A percentile compares a stretch with the other conserved stretches of the same genome.
Evolutionary conservation across 2,329 filamentous ascomycete species (phyloP).

Genomic region (Pyricularia sp.): DNA sequence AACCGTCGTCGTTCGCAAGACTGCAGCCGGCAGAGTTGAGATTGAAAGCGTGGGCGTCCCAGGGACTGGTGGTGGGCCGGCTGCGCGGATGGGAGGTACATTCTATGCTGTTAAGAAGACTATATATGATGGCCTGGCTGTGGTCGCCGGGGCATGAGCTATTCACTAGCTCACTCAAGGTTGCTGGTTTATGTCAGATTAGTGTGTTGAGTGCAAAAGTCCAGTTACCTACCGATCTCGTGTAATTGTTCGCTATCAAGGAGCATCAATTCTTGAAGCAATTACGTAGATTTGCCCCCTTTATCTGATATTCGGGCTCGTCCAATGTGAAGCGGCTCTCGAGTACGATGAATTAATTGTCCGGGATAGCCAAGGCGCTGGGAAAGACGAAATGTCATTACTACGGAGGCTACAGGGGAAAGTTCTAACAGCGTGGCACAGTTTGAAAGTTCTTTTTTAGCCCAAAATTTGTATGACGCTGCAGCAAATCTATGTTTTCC

Average conservation of each 20-base stretch:
- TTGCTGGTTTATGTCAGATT: neutral
- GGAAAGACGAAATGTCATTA: neutral
- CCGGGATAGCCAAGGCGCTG: neutral
- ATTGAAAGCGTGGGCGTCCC: slow-evolving; percentile 66
- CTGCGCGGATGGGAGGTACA: slow-evolving; percentile 44
- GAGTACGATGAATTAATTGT: neutral
- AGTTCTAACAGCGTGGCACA: too few relatives aligned
- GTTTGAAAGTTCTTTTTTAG: too few relatives aligned
- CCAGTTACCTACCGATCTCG: neutral
- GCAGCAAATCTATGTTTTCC: too few relatives aligned
- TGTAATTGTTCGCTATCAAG: neutral
- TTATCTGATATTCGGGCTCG: neutral
- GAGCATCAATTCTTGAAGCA: neutral
- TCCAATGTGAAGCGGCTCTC: neutral
- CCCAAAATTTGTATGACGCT: too few relatives aligned
- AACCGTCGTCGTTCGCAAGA: slow-evolving; percentile 80
- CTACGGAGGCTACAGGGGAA: too few relatives aligned
- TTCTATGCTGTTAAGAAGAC: slow-evolving; percentile 83
- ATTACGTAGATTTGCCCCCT: neutral
- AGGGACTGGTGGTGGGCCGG: slow-evolving; percentile 25
- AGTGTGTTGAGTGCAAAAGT: neutral
- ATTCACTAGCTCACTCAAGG: neutral
- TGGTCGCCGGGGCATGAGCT: slow-evolving; percentile 63
- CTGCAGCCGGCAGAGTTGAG: slow-evolving; percentile 76
- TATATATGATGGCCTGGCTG: slow-evolving; percentile 89